Evolutionary conservation across 257 asterid genomes (phyloP).

Genomic region (Solanum virginianum): DNA sequence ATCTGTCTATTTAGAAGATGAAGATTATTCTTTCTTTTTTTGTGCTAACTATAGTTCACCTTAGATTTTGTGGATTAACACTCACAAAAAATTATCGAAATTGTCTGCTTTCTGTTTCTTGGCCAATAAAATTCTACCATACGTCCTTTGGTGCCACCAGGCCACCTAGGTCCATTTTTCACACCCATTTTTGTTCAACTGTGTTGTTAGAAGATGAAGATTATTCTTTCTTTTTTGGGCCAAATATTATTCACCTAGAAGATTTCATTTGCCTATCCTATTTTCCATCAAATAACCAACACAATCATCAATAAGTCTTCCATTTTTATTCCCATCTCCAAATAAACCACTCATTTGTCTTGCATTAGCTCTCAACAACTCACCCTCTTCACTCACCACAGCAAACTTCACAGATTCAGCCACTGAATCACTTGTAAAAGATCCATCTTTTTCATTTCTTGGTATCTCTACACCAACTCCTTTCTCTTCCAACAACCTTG

Average conservation of each 20-base stretch:
- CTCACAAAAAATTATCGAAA: no score
- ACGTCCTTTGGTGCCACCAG: no score
- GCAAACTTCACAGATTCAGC: constrained; percentile 45
- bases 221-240: neutral
- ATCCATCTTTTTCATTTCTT: constrained; percentile 42
- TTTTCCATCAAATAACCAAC: constrained; percentile 20
- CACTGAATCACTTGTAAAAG: constrained; percentile 38
- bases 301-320: constrained; percentile 22
- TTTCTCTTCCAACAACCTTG: constrained; percentile 56
- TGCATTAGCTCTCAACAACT: constrained; percentile 36
- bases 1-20: no score
- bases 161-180: no score
- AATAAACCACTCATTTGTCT: constrained; percentile 31
- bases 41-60: neutral
- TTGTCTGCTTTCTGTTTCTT: no score
- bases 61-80: no score
- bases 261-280: neutral
- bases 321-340: constrained; percentile 28
- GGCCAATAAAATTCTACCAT: no score
- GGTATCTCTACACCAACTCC: constrained; percentile 64
- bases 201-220: no score
- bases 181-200: no score
- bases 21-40: neutral
- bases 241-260: neutral
- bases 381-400: constrained; percentile 45